Evolutionary conservation across 305 asterid genomes (phyloP), one percentile per base, ranked within the genome.

Genomic region (Fraxinus ornus): DNA sequence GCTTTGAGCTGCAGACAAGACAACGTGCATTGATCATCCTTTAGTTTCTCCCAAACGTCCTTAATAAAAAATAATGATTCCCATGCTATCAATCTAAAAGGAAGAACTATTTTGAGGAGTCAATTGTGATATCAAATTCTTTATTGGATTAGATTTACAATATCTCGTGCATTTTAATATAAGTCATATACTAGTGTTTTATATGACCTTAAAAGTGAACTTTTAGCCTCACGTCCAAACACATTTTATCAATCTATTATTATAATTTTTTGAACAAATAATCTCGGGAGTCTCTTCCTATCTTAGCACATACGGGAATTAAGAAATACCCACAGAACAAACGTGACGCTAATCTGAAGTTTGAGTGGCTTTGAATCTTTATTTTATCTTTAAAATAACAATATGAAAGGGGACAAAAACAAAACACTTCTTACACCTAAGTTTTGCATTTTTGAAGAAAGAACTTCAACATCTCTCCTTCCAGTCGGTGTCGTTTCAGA

Each of bases 401-500:
- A 57, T 6, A 7, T 57, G 28, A 57, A 57, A 57, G 28, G 12
- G 12, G 28, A 57, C 28, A 57, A 57, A 57, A 19, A 57, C 28
- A 19, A 55, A 5, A 57, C 68, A 57, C 12, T 6, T 21, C 68
- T 19, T 55, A 55, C 64, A n/a, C 64, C 8, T 12, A 24, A 8
- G 6, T 1, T 66, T 4, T 7, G 3, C 52, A 71, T 8, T 3
- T 47, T 71, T 72, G 60, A 35, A 78, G 9, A 9, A 6, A 36
- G 7, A 37, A 19, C 12, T 66, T 30, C 33, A 26, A 76, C n/a
- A n/a, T 2, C 4, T 30, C 22, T 52, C 9, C 24, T 7, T 17
- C 22, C 64, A 47, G 80, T 86, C 84, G 77, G 17, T 24, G 19
- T 24, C 36, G 62, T 60, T 26, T 80, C 75, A 17, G 15, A 77